Base-by-base conservation (phyloP, 208 protist genomes). In the Giardia duodenalis region DNA sequence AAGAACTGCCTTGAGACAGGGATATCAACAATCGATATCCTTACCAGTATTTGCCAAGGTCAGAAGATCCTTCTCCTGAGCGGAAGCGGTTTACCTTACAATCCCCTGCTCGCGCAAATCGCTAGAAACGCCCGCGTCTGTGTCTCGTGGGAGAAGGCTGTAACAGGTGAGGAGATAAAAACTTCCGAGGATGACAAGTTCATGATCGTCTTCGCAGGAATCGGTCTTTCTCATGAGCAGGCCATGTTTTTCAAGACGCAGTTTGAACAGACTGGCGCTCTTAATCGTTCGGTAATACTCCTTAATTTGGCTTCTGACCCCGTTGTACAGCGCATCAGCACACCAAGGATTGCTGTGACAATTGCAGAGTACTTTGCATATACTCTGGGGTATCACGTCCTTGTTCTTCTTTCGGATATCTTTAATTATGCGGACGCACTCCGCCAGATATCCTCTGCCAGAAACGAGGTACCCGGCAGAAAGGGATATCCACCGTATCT, bases 41-140 rank as follows among this genome's bases (percentile, higher is more conserved):
- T 99, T 98, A 99, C 98, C 93, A 98, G 97, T 67, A 99, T 99
- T 94, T 99, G 98, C 76, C 96, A 98, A 95, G 99, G 99, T 3
- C 98, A 99, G 96, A 99, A 99, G 97, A 99, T 99, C 94, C 98
- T 98, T 47, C 96, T 99, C 92, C 99, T 99, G 97, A 99, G 98
- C 89, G 98, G 97, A 92, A 97, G 98, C 2, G 99, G 99, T 98
- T 96, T 99, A 19, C 99, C 99, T 67, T 98, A 99, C 96, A 99
- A 99, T 95, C 98, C 99, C 67, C 99, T 99, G 95, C 98, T 98
- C 46, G 98, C 98, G 30, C 98, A 99, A 96, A 99, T 99, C 94
- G 98, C 98, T 96, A 96, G 98, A 67, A 98, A 99, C 96, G 98
- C 99, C 0, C 98, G 99, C 2, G 98, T 99, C 46, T 96, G 98